These are phyloP conservation scores for Pochonia chlamydosporia DNA, from an alignment of 2,329 filamentous ascomycete species.

Conservation along the genomic window DNA sequence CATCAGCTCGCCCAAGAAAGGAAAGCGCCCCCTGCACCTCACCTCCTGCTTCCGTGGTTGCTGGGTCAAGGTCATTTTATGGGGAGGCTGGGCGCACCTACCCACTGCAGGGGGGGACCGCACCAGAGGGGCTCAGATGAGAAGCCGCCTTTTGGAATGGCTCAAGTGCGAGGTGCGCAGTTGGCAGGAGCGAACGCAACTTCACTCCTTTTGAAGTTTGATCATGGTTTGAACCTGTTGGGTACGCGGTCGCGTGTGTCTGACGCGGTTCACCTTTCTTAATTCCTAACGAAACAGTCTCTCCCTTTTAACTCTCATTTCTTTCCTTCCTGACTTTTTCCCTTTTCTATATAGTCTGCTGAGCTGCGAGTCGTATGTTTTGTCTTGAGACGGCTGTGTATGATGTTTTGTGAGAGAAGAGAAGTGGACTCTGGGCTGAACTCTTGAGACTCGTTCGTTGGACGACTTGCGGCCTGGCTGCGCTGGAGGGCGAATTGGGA, in stretches of 20 bases:
- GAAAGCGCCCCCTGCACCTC: neutral
- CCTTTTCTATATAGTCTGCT: neutral
- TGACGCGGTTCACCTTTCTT: neutral
- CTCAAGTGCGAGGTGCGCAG: neutral
- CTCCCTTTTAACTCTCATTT: neutral
- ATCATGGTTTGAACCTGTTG: slow-evolving; percentile 5
- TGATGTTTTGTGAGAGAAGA: neutral
- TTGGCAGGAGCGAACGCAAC: neutral
- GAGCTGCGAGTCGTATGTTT: neutral
- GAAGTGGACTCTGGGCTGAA: neutral
- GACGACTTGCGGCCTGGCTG: neutral
- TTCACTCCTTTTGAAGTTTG: slow-evolving; percentile 4
- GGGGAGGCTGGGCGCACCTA: slow-evolving; percentile 12
- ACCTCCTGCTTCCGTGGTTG: slow-evolving; percentile 15
- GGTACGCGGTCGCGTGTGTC: neutral
- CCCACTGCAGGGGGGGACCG: neutral
- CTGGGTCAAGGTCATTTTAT: slow-evolving; percentile 19
- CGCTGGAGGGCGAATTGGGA: neutral
- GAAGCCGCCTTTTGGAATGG: slow-evolving; percentile 4
- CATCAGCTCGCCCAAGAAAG: neutral
- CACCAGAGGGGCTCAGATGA: neutral
- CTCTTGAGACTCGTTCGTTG: neutral
- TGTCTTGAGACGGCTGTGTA: neutral
- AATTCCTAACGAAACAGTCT: neutral
- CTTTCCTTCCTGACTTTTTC: neutral